These are phyloP conservation scores for Infundibulicybe gibba DNA, from an alignment of 768 basidiomycete species.

Conservation along the genomic window DNA sequence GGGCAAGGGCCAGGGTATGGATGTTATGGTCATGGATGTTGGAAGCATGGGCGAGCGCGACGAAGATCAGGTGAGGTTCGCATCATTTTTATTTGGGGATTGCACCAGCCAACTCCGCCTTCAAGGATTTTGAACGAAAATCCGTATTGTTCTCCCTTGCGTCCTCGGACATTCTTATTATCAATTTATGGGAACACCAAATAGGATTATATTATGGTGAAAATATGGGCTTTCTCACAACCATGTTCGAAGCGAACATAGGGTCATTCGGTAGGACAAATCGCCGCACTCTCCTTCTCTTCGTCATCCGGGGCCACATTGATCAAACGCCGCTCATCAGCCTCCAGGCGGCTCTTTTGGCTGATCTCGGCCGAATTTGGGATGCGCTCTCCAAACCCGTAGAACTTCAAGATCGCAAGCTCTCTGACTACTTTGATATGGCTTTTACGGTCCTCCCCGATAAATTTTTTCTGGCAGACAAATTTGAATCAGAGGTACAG, in stretches of 20 bases:
- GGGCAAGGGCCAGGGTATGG: conserved; percentile 83
- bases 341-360: conserved; percentile 79
- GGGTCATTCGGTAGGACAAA: conserved; percentile 83
- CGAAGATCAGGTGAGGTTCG: conserved; percentile 78
- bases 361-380: conserved; percentile 92
- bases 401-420: conserved; percentile 68
- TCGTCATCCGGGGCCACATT: conserved; percentile 97
- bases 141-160: conserved; percentile 96
- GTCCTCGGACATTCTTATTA: conserved; percentile 90
- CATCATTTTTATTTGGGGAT: background rate
- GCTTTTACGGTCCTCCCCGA: conserved; percentile 92
- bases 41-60: conserved; percentile 98
- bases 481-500: conserved; percentile 79
- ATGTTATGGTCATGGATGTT: conserved; percentile 98
- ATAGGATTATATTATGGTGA: conserved; percentile 98
- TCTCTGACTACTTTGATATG: conserved; percentile 96
- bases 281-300: conserved; percentile 92
- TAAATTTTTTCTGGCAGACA: conserved; percentile 86
- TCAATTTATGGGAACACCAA: conserved; percentile 99
- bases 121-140: conserved; percentile 95
- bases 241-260: conserved; percentile 97
- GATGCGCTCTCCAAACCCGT: conserved; percentile 85
- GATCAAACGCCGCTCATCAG: conserved; percentile 89
- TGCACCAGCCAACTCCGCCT: background rate
- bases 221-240: conserved; percentile 98